Percentiles rank a stretch among this genome's conserved stretches.
phyloP scores from a whole-genome alignment of 1,284 basidiomycete genomes.

The Irpex sp. region DNA sequence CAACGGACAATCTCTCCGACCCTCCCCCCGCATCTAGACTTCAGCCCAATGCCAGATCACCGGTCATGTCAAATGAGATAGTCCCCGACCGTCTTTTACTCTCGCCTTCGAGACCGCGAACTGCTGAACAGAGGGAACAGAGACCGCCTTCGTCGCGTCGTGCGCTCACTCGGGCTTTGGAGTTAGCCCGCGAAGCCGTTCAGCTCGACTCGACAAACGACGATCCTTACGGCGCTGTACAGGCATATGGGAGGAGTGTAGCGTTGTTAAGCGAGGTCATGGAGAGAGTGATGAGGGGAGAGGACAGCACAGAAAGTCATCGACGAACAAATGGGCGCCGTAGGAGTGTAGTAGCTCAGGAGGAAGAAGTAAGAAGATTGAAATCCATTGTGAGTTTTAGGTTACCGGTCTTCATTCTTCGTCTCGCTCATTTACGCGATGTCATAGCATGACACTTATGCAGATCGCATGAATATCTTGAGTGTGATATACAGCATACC shows the following conservation, averaged over 20 bases:
- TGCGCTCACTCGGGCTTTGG: slow-evolving; percentile 73
- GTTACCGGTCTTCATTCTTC: slow-evolving; percentile 21
- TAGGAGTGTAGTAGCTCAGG: slow-evolving; percentile 77
- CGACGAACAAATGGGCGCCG: slow-evolving; percentile 56
- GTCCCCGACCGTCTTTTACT: slow-evolving; percentile 41
- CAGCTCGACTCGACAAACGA: slow-evolving; percentile 77
- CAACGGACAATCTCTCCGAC: slow-evolving; percentile 54
- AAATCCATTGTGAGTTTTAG: slow-evolving; percentile 70
- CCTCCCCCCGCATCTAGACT: slow-evolving; percentile 41
- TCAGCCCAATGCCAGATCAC: slow-evolving; percentile 24
- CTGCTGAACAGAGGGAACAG: slow-evolving; percentile 28
- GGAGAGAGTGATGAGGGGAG: slow-evolving; percentile 79
- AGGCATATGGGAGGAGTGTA: slow-evolving; percentile 79
- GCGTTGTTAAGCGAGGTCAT: slow-evolving; percentile 81
- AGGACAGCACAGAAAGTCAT: slow-evolving; percentile 64
- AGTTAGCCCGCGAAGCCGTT: slow-evolving; percentile 81
- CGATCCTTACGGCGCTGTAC: slow-evolving; percentile 76
- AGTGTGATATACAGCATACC: slow-evolving; percentile 83
- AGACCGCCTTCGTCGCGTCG: slow-evolving; percentile 65
- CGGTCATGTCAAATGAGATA: slow-evolving; percentile 30
- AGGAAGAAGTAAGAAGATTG: slow-evolving; percentile 76
- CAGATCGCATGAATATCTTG: slow-evolving; percentile 84
- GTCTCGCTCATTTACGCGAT: slow-evolving; percentile 11
- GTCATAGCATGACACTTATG: slow-evolving; percentile 78
- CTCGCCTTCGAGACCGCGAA: slow-evolving; percentile 42